Percentiles rank a stretch among this genome's conserved stretches.
Evolutionary conservation across 192 early-diverging fungal genomes (phyloP).

Genomic region (Allomyces javanicus): DNA sequence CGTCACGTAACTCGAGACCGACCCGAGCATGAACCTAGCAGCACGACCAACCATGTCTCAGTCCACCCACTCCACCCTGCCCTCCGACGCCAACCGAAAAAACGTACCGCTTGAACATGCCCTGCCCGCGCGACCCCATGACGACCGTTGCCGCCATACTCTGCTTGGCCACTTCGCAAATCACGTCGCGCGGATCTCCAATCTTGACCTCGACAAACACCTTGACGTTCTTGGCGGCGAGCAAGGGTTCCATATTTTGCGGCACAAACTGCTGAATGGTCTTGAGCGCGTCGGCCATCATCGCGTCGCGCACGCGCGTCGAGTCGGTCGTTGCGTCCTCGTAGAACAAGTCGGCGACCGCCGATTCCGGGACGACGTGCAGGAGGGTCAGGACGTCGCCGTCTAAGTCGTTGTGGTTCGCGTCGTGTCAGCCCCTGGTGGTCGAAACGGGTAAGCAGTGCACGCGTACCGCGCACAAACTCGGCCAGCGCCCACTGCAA

Average conservation of each 20-base stretch:
- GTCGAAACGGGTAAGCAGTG: too few species aligned
- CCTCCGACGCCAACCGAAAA: too few species aligned
- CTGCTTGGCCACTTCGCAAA: not conserved
- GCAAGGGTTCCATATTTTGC: not conserved
- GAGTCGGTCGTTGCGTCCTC: constrained; percentile 19
- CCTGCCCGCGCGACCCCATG: not conserved
- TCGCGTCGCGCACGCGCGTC: not conserved
- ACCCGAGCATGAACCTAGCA: not conserved
- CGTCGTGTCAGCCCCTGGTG: too few species aligned
- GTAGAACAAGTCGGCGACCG: too few species aligned
- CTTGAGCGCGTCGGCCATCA: not conserved
- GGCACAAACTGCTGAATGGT: not conserved
- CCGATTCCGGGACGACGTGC: too few species aligned
- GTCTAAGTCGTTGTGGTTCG: too few species aligned
- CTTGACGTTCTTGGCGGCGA: not conserved
- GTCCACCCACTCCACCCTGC: not conserved
- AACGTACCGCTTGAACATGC: too few species aligned
- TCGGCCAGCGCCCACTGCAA: too few species aligned
- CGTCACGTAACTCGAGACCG: not conserved
- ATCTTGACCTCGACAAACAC: not conserved
- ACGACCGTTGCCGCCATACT: not conserved
- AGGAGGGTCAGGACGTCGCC: too few species aligned
- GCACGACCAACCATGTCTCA: not conserved
- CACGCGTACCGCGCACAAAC: too few species aligned
- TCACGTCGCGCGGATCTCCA: not conserved